Evolutionary conservation across 176 grass and related monocot genomes (phyloP).

Genomic region (Carex parvula): DNA sequence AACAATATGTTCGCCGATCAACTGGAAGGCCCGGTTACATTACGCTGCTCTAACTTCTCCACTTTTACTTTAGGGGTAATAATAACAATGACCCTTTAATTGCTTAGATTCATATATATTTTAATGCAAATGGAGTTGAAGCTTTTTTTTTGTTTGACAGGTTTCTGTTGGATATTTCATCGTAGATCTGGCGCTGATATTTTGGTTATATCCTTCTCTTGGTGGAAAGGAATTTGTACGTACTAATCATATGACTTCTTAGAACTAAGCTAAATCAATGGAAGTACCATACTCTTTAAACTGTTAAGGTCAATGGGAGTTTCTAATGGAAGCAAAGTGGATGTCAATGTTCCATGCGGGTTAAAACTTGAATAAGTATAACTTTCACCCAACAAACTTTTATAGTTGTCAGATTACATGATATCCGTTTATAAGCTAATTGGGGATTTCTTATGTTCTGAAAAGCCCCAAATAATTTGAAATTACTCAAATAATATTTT

Average conservation of each 20-base stretch:
- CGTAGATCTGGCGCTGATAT: conserved; percentile 79
- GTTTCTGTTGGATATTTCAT: conserved; percentile 96
- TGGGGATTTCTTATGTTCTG: neutral
- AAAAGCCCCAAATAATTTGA: neutral
- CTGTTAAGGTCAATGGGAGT: neutral
- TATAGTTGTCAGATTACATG: neutral
- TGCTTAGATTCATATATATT: conserved; percentile 4
- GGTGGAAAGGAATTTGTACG: conserved; percentile 97
- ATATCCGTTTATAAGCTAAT: conserved; percentile 5
- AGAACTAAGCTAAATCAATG: neutral
- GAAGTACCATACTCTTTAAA: neutral
- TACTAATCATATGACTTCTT: conserved; percentile 23
- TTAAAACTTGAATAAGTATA: neutral
- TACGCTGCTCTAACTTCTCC: conserved; percentile 70
- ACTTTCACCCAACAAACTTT: neutral
- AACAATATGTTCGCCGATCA: conserved; percentile 83
- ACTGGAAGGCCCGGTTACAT: conserved; percentile 62
- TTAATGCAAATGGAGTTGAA: neutral
- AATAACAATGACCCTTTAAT: conserved; percentile 17
- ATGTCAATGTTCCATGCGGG: neutral
- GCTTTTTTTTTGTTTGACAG: conserved; percentile 29
- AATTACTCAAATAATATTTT: conserved; percentile 17
- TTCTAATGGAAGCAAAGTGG: neutral
- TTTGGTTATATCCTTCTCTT: conserved; percentile 87
- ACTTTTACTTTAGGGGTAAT: conserved; percentile 86